phyloP scores from a whole-genome alignment of 2,329 filamentous ascomycete genomes.

The Raffaelea deltoideospora region DNA sequence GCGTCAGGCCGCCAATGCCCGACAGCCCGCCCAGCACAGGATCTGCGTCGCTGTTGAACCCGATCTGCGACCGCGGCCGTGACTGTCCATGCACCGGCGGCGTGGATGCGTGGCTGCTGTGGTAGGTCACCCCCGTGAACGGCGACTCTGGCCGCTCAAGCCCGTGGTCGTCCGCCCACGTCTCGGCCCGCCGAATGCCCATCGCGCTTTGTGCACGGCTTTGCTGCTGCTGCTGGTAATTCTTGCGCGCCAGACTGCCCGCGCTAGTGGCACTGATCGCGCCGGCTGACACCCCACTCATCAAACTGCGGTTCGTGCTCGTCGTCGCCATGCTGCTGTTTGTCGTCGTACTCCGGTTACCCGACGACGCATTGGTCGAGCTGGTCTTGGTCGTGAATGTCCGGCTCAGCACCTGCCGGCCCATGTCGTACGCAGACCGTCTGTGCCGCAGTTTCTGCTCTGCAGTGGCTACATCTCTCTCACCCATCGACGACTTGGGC shows the following conservation, averaged over 20 bases:
- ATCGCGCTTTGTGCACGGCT: slow-evolving; percentile 45
- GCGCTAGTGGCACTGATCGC: slow-evolving; percentile 91
- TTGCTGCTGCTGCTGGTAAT: slow-evolving; percentile 37
- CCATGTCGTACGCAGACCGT: slow-evolving; percentile 68
- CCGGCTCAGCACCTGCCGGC: slow-evolving; percentile 52
- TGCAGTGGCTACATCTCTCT: slow-evolving; percentile 2
- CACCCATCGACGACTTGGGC: slow-evolving; percentile 45
- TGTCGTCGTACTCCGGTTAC: slow-evolving; percentile 52
- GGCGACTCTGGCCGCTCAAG: slow-evolving; percentile 43
- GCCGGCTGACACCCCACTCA: slow-evolving; percentile 85
- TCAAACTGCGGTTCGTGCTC: slow-evolving; percentile 69
- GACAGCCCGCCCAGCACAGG: slow-evolving; percentile 28
- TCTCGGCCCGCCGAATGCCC: slow-evolving; percentile 41
- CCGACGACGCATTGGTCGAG: slow-evolving; percentile 62
- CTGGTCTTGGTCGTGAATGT: slow-evolving; percentile 83
- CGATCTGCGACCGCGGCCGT: slow-evolving; percentile 51
- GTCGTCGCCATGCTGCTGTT: slow-evolving; percentile 55
- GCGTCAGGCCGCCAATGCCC: slow-evolving; percentile 62
- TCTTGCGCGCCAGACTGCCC: slow-evolving; percentile 75
- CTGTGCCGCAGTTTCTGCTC: slow-evolving; percentile 40
- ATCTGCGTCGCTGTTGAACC: slow-evolving; percentile 41
- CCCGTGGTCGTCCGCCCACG: neutral
- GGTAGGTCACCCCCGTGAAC: slow-evolving; percentile 72
- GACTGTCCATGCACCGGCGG: too few species aligned
- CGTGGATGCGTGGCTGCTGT: slow-evolving; percentile 64